Conservation (phyloP, 228 moss, liverwort and hornwort species). For the Sphagnum fallax region DNA sequence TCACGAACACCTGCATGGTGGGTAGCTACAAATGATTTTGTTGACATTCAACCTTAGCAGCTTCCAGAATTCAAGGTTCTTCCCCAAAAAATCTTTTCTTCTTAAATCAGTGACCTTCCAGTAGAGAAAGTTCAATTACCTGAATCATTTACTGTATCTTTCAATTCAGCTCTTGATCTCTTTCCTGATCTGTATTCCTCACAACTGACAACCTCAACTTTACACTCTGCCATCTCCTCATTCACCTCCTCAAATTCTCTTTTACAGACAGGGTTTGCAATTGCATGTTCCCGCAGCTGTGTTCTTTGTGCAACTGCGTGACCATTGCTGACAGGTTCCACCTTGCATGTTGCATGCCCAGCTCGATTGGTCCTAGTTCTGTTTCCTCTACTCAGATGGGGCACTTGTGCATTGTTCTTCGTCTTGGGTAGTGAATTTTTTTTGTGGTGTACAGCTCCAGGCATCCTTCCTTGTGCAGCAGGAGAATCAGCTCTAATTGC, state of each 20-base stretch:
- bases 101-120: background rate
- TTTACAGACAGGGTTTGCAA: background rate
- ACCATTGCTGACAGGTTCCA: too few relatives aligned
- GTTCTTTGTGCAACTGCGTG: too few relatives aligned
- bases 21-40: background rate
- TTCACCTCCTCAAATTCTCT: background rate
- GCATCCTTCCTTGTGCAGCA: background rate
- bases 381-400: too few relatives aligned
- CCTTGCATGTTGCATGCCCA: too few relatives aligned
- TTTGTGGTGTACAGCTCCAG: background rate
- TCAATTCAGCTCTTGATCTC: background rate
- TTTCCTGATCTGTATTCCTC: background rate
- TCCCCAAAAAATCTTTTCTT: background rate
- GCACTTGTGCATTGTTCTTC: too few relatives aligned
- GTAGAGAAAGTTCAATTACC: background rate
- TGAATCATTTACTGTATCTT: background rate
- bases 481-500: conserved; percentile 3
- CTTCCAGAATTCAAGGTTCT: background rate
- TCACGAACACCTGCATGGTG: too few relatives aligned
- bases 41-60: background rate
- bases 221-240: background rate
- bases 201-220: background rate
- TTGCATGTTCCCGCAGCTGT: background rate
- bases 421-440: too few relatives aligned
- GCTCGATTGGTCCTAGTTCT: too few relatives aligned